Conservation (phyloP, 192 early-diverging fungal genomes). For the Obelidium mucronatum region DNA sequence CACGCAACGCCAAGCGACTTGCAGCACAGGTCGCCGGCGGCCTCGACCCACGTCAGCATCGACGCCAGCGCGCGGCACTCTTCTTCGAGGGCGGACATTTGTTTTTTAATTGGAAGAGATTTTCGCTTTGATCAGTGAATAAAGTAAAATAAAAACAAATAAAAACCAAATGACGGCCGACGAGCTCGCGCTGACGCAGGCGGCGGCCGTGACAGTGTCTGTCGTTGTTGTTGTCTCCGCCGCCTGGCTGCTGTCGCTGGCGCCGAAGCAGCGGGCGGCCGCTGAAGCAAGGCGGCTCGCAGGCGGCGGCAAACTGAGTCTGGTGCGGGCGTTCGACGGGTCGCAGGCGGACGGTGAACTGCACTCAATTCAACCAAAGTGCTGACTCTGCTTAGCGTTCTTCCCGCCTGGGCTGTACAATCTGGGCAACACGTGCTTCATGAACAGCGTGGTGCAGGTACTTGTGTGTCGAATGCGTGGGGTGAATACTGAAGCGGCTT, state of each 20-base stretch:
- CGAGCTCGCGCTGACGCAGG: not conserved
- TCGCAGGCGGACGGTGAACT: not conserved
- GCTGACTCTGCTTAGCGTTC: conserved; percentile 11
- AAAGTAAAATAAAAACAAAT: not conserved
- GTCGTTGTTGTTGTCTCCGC: conserved; percentile 5
- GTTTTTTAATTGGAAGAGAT: not conserved
- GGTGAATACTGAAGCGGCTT: not conserved
- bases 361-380: not conserved
- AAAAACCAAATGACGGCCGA: not conserved
- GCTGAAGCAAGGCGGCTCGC: not conserved
- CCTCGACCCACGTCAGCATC: not conserved
- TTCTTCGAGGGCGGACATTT: not conserved
- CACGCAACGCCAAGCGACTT: not conserved
- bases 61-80: not conserved
- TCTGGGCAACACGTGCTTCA: conserved; percentile 88
- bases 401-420: conserved; percentile 78
- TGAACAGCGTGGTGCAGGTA: conserved; percentile 87
- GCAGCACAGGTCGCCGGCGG: not conserved
- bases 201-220: not conserved
- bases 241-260: not conserved
- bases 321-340: not conserved
- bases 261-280: not conserved
- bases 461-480: not conserved
- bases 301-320: not conserved
- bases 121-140: not conserved